Evolutionary conservation across 1,284 basidiomycete genomes (phyloP), one percentile per base, ranked within the genome.

Genomic region (Heliocybe sulcata): DNA sequence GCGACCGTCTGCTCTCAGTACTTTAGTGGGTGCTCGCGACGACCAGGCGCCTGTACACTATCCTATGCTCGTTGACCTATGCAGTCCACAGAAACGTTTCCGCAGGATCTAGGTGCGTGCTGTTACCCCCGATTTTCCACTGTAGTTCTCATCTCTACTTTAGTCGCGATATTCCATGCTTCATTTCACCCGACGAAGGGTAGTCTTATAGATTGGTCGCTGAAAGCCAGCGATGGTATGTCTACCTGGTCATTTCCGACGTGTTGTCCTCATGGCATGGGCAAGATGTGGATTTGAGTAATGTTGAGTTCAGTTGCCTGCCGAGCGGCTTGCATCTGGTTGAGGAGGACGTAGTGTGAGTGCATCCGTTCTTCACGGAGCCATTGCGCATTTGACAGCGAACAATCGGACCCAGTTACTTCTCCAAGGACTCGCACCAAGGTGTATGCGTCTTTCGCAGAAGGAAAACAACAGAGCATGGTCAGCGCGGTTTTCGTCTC

Each of bases 131-230:
- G 53, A n/a, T n/a, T n/a, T n/a, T n/a, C n/a, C n/a, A n/a, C n/a
- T n/a, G n/a, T n/a, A n/a, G n/a, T n/a, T n/a, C n/a, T n/a, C n/a
- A n/a, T n/a, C n/a, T n/a, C n/a, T 20, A 45, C 48, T 23, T 19
- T 19, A 90, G 88, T 88, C 63, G 86, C 88, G 14, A 85, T 90
- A 65, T 91, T 90, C 59, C 88, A 91, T 70, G 77, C 84, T 33
- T 88, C 88, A 14, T 91, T 91, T 62, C 88, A 91, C 68, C 85
- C 87, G 1, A 91, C 88, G 11, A 77, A 81, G 60, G 88, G 88
- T 11, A 90, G 89, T 65, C 67, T 84, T 14, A 72, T 90, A 23
- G 88, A 90, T 67, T 91, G 89, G 87, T 80, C 74, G 38, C 65
- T 85, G 26, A 87, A 83, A 61, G 79, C 82, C 19, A 79, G 72